phyloP scores from a whole-genome alignment of 768 basidiomycete species.

The Panus rudis region DNA sequence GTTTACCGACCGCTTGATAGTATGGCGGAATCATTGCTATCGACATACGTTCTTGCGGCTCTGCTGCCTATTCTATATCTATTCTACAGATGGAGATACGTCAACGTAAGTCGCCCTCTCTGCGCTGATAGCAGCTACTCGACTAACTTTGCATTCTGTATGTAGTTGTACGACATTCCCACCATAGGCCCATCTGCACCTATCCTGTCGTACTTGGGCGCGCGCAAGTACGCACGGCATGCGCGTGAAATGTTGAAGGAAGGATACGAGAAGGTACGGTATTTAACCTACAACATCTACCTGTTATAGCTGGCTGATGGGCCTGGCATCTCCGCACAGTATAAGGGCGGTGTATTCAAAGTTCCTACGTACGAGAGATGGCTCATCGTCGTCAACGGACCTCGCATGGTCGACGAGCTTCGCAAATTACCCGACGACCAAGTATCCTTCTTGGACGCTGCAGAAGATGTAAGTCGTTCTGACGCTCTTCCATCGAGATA shows the following conservation, averaged over 20 bases:
- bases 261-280: slow-evolving; percentile 25
- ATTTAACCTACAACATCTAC: not conserved
- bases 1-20: too few species aligned
- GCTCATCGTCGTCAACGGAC: slow-evolving; percentile 31
- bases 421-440: slow-evolving; percentile 30
- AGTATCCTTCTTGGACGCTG: slow-evolving; percentile 28
- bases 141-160: too few species aligned
- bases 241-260: slow-evolving; percentile 21
- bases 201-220: slow-evolving; percentile 22
- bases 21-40: too few species aligned
- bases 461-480: slow-evolving; percentile 8
- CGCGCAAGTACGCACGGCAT: slow-evolving; percentile 13
- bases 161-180: slow-evolving; percentile 25
- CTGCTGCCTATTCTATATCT: too few species aligned
- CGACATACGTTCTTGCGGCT: too few species aligned
- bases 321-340: slow-evolving; percentile 7
- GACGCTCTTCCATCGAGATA: too few species aligned
- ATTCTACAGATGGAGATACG: too few species aligned
- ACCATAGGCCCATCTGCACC: slow-evolving; percentile 21
- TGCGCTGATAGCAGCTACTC: too few species aligned
- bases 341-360: slow-evolving; percentile 26
- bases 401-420: slow-evolving; percentile 31
- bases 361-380: slow-evolving; percentile 25
- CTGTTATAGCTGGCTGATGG: too few species aligned
- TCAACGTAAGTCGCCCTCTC: too few species aligned